Percentiles rank a stretch among this genome's conserved stretches.
These are phyloP conservation scores for Clarkia xantiana DNA, from an alignment of 345 rosid genomes.

Conservation along the genomic window DNA sequence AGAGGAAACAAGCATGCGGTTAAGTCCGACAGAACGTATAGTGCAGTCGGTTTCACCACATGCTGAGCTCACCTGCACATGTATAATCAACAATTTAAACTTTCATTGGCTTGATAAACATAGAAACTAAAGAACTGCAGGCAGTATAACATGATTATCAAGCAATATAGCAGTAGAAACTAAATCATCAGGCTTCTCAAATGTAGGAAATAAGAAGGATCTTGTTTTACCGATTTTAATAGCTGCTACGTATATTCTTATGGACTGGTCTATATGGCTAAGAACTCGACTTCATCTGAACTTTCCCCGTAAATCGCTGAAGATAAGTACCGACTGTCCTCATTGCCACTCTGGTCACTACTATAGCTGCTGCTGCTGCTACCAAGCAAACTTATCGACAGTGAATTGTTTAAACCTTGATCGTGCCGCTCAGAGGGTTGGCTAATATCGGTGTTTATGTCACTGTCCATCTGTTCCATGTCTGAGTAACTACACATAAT, in stretches of 20 bases:
- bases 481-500: constrained; percentile 42
- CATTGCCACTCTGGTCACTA: constrained; percentile 56
- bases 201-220: not conserved
- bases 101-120: no score
- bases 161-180: no score
- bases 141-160: no score
- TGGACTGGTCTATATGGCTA: constrained; percentile 19
- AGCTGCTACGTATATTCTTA: constrained; percentile 2
- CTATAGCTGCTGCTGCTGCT: constrained; percentile 32
- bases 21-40: no score
- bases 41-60: no score
- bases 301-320: constrained; percentile 38
- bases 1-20: no score
- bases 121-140: no score
- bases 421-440: constrained; percentile 26
- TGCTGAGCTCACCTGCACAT: no score
- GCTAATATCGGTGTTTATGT: constrained; percentile 33
- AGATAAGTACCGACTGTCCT: constrained; percentile 42
- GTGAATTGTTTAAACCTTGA: constrained; percentile 28
- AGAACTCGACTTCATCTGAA: constrained; percentile 50
- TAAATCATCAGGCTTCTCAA: not conserved
- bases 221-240: constrained; percentile 14
- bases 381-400: constrained; percentile 37
- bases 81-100: no score
- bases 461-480: constrained; percentile 42